Conservation (phyloP, 2,329 filamentous ascomycete genomes). For the Albophoma yamanashiensis region DNA sequence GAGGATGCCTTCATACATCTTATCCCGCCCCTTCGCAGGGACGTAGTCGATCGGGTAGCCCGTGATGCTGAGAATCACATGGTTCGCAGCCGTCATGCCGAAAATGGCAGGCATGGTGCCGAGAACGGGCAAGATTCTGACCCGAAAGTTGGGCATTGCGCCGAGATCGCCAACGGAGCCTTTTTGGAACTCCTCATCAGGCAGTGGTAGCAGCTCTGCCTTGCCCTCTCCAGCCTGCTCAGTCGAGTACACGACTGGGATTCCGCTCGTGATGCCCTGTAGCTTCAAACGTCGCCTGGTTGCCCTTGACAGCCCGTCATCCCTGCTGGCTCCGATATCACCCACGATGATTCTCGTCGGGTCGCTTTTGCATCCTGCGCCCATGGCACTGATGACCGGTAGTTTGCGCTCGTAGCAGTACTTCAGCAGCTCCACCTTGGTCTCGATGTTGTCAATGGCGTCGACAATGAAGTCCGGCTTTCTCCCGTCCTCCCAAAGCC, state of each 20-base stretch:
- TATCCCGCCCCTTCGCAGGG: conserved; percentile 71
- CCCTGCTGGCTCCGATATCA: conserved; percentile 79
- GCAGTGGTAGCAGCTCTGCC: conserved; percentile 74
- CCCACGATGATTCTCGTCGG: conserved; percentile 78
- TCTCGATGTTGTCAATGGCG: conserved; percentile 97
- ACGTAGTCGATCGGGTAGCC: conserved; percentile 83
- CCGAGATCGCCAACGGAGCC: conserved; percentile 79
- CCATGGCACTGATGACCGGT: conserved; percentile 89
- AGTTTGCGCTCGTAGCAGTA: conserved; percentile 74
- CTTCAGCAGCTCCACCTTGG: conserved; percentile 81
- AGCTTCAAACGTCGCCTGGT: conserved; percentile 72
- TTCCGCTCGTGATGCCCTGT: conserved; percentile 70
- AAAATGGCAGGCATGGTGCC: conserved; percentile 98
- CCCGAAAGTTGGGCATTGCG: conserved; percentile 83
- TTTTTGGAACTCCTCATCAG: conserved; percentile 80
- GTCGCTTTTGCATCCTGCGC: conserved; percentile 85
- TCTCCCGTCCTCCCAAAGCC: conserved; percentile 50
- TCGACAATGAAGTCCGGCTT: conserved; percentile 85
- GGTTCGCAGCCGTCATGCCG: conserved; percentile 83
- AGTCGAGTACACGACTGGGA: conserved; percentile 85
- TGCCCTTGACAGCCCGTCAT: conserved; percentile 78
- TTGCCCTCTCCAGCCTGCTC: conserved; percentile 88
- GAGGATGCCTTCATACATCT: conserved; percentile 82
- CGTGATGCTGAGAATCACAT: conserved; percentile 72
- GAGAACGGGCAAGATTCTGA: conserved; percentile 87